These are phyloP conservation scores for Penicillium freii DNA, from an alignment of 2,329 filamentous ascomycete species.

Conservation along the genomic window DNA sequence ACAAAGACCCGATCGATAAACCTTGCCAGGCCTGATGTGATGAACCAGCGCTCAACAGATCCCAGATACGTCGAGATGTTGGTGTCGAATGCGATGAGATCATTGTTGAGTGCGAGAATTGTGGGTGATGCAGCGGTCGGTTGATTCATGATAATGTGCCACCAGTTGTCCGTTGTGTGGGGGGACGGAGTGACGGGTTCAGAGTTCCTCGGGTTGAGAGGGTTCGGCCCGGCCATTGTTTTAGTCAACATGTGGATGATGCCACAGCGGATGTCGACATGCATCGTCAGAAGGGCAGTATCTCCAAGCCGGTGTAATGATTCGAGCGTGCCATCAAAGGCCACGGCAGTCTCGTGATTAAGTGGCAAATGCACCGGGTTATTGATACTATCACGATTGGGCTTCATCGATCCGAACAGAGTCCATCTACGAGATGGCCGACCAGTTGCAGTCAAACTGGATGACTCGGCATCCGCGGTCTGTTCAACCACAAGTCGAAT, in stretches of 20 bases:
- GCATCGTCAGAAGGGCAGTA: slow-evolving; percentile 77
- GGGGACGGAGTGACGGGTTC: slow-evolving; percentile 52
- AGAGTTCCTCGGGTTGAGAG: slow-evolving; percentile 32
- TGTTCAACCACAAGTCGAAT: slow-evolving; percentile 72
- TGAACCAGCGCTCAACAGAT: slow-evolving; percentile 67
- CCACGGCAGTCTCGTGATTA: slow-evolving; percentile 78
- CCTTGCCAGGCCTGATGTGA: slow-evolving; percentile 71
- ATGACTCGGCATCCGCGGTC: slow-evolving; percentile 60
- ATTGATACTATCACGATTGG: slow-evolving; percentile 55
- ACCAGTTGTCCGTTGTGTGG: slow-evolving; percentile 69
- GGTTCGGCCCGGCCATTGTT: slow-evolving; percentile 59
- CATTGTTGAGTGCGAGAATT: slow-evolving; percentile 78
- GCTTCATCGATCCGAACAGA: slow-evolving; percentile 63
- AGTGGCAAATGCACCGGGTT: slow-evolving; percentile 79
- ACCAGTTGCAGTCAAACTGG: slow-evolving; percentile 41
- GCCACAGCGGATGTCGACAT: slow-evolving; percentile 83
- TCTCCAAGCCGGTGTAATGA: slow-evolving; percentile 79
- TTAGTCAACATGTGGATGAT: slow-evolving; percentile 74
- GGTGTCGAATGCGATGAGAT: slow-evolving; percentile 84
- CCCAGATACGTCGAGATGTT: slow-evolving; percentile 72
- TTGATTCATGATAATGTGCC: slow-evolving; percentile 43
- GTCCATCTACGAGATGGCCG: slow-evolving; percentile 77
- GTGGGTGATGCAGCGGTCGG: slow-evolving; percentile 55
- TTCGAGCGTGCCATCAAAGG: slow-evolving; percentile 81
- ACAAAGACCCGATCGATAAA: slow-evolving; percentile 80